Percentiles rank a stretch among this genome's conserved stretches.
Evolutionary conservation across 345 rosid species (phyloP).

Genomic region (Eucalyptus erythrocorys): DNA sequence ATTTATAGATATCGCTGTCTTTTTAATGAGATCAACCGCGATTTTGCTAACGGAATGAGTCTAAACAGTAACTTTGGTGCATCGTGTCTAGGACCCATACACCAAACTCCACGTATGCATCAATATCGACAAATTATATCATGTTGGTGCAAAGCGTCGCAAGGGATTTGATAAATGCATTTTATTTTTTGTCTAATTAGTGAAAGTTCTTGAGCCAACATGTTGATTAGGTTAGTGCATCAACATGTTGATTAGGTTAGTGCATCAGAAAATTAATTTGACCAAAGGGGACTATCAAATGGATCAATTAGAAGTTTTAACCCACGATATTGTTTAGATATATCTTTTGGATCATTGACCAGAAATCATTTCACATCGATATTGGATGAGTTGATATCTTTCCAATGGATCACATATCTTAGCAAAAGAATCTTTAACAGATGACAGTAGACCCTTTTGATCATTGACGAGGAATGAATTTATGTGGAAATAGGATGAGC

Average conservation of each 20-base stretch:
- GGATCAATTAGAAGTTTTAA: background rate
- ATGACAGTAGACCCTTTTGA: conserved; percentile 4
- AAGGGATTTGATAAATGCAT: background rate
- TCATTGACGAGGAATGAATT: background rate
- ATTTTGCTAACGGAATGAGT: background rate
- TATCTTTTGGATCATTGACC: background rate
- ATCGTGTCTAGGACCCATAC: background rate
- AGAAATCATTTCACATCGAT: background rate
- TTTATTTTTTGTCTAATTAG: background rate
- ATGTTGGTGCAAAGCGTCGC: background rate
- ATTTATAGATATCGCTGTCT: too few species aligned
- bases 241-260: background rate
- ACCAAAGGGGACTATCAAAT: background rate
- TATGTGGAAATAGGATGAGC: background rate
- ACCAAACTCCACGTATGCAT: background rate
- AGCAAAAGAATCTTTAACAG: background rate
- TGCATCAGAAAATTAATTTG: background rate
- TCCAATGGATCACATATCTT: background rate
- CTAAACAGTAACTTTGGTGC: background rate
- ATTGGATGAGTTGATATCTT: background rate
- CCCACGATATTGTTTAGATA: background rate
- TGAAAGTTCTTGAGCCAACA: background rate
- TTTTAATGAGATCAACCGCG: background rate
- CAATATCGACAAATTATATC: background rate
- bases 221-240: too few species aligned